Base-by-base conservation (phyloP, 208 protist species). In the Acanthamoeba lenticulata region DNA sequence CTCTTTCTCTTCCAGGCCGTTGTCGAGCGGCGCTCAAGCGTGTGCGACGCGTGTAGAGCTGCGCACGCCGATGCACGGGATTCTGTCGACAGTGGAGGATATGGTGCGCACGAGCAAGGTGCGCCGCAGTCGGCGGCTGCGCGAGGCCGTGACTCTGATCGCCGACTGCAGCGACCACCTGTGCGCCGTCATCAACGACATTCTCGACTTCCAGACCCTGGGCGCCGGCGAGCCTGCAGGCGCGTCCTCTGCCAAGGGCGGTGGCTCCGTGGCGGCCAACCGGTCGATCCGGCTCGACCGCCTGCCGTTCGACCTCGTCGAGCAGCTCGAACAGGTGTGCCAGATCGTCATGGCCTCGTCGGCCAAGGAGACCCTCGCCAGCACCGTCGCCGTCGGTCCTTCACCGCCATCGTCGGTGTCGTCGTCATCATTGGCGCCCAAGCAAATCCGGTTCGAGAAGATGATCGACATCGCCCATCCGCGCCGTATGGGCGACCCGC, bases 401-500 rank as follows among this genome's bases (percentile, higher is more conserved):
- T n/a, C n/a, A n/a, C n/a, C n/a, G n/a, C n/a, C n/a, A n/a, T n/a
- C n/a, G n/a, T n/a, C n/a, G n/a, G n/a, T n/a, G n/a, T n/a, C n/a
- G n/a, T n/a, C n/a, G n/a, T n/a, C n/a, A n/a, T n/a, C n/a, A n/a
- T n/a, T n/a, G n/a, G n/a, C n/a, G n/a, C n/a, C 2, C 45, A 55
- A 85, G 38, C 34, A 47, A 42, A 60, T 88, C 5, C n/a, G 34
- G 21, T 65, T 91, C 24, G 85, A 74, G 55, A 91, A 72, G n/a
- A 67, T 2, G 15, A 65, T 74, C 29, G 13, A 40, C 52, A 29
- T 91, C 38, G 55, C 34, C n/a, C 5, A 91, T 21, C 4, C 85
- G 5, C 38, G 32, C 5, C 85, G 85, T 19, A 24, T 88, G 79
- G 94, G 95, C 36, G 95, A 96, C 52, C 62, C 91, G 60, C 69